A percentile compares a stretch with the other conserved stretches of the same genome.
Evolutionary conservation across 2,329 filamentous ascomycete genomes (phyloP).

Genomic region (Neofusicoccum cordaticola): DNA sequence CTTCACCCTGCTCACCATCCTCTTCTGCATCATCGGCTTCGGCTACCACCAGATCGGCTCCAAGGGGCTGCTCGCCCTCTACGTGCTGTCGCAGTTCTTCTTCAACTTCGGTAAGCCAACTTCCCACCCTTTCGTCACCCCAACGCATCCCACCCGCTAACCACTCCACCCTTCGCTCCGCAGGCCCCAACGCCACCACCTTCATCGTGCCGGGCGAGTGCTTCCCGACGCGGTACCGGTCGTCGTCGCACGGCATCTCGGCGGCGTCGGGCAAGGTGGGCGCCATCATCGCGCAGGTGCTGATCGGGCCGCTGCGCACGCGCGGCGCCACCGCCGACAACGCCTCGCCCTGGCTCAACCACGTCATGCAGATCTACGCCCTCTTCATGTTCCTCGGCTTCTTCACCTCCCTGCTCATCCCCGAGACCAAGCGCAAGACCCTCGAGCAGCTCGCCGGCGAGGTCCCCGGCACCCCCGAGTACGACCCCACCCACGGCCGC

Average conservation of each 20-base stretch:
- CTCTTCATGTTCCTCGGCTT: conserved; percentile 76
- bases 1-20: conserved; percentile 46
- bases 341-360: conserved; percentile 65
- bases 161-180: conserved; percentile 8
- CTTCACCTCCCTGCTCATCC: conserved; percentile 68
- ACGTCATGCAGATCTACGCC: conserved; percentile 74
- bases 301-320: conserved; percentile 50
- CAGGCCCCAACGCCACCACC: conserved; percentile 48
- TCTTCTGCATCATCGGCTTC: conserved; percentile 52
- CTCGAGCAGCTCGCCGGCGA: conserved; percentile 70
- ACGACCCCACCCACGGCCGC: conserved; percentile 31
- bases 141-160: too few relatives aligned
- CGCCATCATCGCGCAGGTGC: conserved; percentile 49
- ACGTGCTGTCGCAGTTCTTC: conserved; percentile 51
- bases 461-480: conserved; percentile 55
- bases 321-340: conserved; percentile 52
- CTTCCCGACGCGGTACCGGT: conserved; percentile 50
- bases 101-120: conserved; percentile 48
- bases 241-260: conserved; percentile 49
- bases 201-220: conserved; percentile 54
- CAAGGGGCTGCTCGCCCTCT: conserved; percentile 44
- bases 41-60: conserved; percentile 45
- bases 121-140: conserved; percentile 20
- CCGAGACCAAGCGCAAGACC: conserved; percentile 72
- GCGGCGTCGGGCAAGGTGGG: conserved; percentile 50